Conservation (phyloP, 495 filamentous ascomycete species). For the Penicillium ucsense region DNA sequence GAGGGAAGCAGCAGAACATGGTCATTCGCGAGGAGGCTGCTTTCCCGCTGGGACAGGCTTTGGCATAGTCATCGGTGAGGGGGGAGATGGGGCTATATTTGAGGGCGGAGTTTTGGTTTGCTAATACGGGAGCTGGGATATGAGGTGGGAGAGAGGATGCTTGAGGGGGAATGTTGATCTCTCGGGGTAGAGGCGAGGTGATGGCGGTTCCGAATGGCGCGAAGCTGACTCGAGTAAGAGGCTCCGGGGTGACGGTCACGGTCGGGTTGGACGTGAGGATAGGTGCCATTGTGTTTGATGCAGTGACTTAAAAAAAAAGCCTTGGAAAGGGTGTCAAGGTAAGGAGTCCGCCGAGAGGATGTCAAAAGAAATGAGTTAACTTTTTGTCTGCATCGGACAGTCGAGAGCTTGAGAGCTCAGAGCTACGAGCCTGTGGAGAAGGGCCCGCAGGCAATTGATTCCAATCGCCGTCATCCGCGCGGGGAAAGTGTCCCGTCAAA, state of each 20-base stretch:
- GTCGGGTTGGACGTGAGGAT: constrained; percentile 25
- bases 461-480: too few species aligned
- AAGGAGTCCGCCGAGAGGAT: background rate
- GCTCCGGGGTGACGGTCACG: constrained; percentile 37
- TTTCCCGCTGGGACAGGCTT: constrained; percentile 49
- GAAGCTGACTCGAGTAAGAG: constrained; percentile 59
- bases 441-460: too few species aligned
- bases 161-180: constrained; percentile 36
- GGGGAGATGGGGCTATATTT: constrained; percentile 76
- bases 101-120: constrained; percentile 83
- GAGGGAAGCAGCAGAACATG: constrained; percentile 82
- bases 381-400: too few species aligned
- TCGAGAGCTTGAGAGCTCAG: too few species aligned
- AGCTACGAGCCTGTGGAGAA: too few species aligned
- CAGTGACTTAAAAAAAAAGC: background rate
- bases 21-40: constrained; percentile 59
- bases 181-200: constrained; percentile 53
- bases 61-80: constrained; percentile 53
- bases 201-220: constrained; percentile 77
- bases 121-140: constrained; percentile 29
- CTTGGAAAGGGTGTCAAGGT: background rate
- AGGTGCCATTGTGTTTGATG: constrained; percentile 13
- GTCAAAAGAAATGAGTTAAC: background rate
- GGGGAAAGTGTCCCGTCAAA: too few species aligned
- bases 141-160: constrained; percentile 31